Conservation (phyloP, 169 alveolate genomes). For the Eimeria acervulina region DNA sequence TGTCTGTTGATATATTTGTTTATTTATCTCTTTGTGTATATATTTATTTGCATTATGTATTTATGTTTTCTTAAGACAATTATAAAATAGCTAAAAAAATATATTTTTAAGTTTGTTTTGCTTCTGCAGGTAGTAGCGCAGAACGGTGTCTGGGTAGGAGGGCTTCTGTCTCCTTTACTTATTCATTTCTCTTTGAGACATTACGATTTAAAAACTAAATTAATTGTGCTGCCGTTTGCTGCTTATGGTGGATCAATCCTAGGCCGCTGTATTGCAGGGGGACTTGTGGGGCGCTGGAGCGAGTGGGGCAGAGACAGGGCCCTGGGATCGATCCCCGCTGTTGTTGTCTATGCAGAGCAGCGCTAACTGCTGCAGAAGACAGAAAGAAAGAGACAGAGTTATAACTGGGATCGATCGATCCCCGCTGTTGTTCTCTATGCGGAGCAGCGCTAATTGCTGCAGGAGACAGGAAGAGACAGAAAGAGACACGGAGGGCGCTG, state of each 20-base stretch:
- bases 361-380: too few species aligned
- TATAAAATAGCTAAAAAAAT: not conserved
- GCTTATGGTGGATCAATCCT: conserved; percentile 79
- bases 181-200: conserved; percentile 57
- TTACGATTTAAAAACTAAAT: conserved; percentile 82
- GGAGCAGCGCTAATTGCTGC: too few species aligned
- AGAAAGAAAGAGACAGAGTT: too few species aligned
- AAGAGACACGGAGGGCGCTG: too few species aligned
- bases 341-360: conserved; percentile 3
- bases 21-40: too few species aligned
- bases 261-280: conserved; percentile 80
- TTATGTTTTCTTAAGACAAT: too few species aligned
- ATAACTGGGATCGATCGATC: too few species aligned
- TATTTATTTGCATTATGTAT: not conserved
- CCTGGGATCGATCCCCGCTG: conserved; percentile 80
- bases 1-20: not conserved
- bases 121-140: conserved; percentile 78
- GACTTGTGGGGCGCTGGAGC: conserved; percentile 79
- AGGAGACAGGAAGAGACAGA: too few species aligned
- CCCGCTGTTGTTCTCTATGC: too few species aligned
- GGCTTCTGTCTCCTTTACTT: not conserved
- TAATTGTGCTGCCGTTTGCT: conserved; percentile 81
- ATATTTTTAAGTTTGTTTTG: not conserved
- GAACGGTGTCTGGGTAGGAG: conserved; percentile 82
- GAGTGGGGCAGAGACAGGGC: conserved; percentile 83